Evolutionary conservation across 331 rosid species (phyloP).

Genomic region (Rosa hybrid): DNA sequence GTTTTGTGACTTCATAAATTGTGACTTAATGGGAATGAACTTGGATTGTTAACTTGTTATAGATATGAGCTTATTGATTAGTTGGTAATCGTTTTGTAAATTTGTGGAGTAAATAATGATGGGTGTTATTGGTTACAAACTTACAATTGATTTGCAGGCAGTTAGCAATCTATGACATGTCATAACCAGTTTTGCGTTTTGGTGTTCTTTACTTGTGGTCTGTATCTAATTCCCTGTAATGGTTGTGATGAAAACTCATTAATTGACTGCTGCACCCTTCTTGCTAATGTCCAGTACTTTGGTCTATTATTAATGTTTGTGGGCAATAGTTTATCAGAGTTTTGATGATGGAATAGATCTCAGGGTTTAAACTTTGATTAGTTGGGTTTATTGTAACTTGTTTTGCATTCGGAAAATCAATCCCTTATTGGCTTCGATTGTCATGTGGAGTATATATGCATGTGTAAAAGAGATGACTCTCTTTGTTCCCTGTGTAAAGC

Average conservation of each 20-base stretch:
- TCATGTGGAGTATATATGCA: background rate
- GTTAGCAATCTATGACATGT: background rate
- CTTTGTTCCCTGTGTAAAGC: background rate
- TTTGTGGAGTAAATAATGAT: background rate
- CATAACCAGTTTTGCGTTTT: background rate
- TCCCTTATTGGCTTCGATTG: background rate
- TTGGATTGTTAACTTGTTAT: background rate
- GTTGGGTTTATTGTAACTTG: background rate
- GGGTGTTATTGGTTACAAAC: background rate
- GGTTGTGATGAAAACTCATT: background rate
- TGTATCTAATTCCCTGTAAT: conserved; percentile 3
- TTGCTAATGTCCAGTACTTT: background rate
- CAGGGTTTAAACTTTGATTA: background rate
- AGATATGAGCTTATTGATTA: background rate
- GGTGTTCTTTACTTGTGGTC: background rate
- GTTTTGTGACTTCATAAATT: background rate
- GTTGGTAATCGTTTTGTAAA: background rate
- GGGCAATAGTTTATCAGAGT: background rate
- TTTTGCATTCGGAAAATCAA: background rate
- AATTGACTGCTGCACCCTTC: background rate
- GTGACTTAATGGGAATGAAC: background rate
- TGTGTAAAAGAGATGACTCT: background rate
- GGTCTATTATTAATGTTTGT: background rate
- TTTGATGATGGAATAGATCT: background rate
- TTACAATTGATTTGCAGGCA: background rate